Conservation (phyloP, 2,329 filamentous ascomycete species). For the Trichoderma endophyticum region DNA sequence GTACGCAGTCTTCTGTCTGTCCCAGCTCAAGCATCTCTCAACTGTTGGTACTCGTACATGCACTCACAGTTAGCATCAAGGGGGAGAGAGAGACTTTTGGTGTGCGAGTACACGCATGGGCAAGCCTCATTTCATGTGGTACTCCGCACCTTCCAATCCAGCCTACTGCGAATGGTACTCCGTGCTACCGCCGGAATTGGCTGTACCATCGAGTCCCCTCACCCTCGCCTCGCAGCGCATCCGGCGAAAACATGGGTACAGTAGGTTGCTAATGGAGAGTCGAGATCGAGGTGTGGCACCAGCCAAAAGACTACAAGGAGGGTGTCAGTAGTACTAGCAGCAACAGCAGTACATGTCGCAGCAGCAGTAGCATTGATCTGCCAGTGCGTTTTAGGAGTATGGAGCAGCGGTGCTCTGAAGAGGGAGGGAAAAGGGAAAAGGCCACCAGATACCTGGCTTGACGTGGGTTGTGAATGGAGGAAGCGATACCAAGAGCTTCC, state of each 20-base stretch:
- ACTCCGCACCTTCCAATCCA: conserved; percentile 3
- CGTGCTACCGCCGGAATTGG: conserved; percentile 6
- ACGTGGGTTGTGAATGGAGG: conserved; percentile 11
- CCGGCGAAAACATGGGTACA: conserved; percentile 10
- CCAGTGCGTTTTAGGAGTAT: background rate
- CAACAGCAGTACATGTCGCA: background rate
- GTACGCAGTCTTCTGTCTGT: background rate
- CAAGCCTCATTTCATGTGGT: conserved; percentile 5
- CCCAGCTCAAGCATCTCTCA: background rate
- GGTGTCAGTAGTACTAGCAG: conserved; percentile 8
- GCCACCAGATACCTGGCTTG: background rate
- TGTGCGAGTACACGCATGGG: background rate
- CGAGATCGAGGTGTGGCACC: conserved; percentile 12
- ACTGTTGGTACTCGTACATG: background rate
- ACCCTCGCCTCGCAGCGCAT: conserved; percentile 1
- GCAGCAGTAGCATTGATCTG: background rate
- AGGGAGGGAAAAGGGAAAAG: background rate
- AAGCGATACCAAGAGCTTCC: conserved; percentile 5
- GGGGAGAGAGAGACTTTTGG: background rate
- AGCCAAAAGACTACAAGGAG: background rate
- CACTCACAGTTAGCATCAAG: background rate
- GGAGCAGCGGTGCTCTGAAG: background rate
- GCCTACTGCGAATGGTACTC: background rate
- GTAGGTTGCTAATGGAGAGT: background rate
- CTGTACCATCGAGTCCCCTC: background rate